phyloP scores from a whole-genome alignment of 2,329 filamentous ascomycete species.

The Ilyonectria robusta region DNA sequence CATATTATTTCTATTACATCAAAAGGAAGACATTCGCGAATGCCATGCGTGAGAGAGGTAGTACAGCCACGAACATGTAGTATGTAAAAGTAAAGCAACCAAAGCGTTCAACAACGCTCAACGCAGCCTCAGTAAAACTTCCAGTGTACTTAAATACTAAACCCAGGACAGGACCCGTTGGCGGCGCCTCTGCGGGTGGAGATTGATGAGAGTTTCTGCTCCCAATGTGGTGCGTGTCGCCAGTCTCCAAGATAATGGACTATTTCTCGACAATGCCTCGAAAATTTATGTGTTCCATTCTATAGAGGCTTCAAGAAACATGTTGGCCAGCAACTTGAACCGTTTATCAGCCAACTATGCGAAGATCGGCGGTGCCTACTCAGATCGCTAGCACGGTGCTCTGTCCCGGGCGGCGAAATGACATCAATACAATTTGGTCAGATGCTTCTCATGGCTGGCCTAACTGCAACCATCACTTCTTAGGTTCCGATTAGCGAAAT shows the following conservation, averaged over 20 bases:
- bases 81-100: background rate
- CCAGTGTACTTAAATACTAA: slow-evolving; percentile 65
- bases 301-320: slow-evolving; percentile 66
- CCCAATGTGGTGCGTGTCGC: background rate
- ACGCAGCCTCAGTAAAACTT: background rate
- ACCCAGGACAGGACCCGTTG: slow-evolving; percentile 62
- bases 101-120: background rate
- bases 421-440: slow-evolving; percentile 74
- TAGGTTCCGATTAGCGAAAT: slow-evolving; percentile 71
- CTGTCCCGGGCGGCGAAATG: slow-evolving; percentile 67
- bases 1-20: background rate
- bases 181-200: slow-evolving; percentile 62
- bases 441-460: slow-evolving; percentile 68
- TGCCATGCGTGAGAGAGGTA: too few species aligned
- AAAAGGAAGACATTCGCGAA: background rate
- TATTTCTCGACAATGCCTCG: slow-evolving; percentile 58
- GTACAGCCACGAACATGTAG: too few species aligned
- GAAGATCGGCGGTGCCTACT: slow-evolving; percentile 61
- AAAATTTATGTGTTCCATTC: slow-evolving; percentile 66
- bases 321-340: slow-evolving; percentile 56
- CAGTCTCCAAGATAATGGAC: slow-evolving; percentile 11
- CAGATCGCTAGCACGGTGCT: slow-evolving; percentile 57
- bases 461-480: slow-evolving; percentile 67
- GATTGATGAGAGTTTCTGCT: slow-evolving; percentile 14
- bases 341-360: slow-evolving; percentile 64